Evolutionary conservation across 352 stramenopile species (phyloP).

Genomic region (Pythium periplocum): DNA sequence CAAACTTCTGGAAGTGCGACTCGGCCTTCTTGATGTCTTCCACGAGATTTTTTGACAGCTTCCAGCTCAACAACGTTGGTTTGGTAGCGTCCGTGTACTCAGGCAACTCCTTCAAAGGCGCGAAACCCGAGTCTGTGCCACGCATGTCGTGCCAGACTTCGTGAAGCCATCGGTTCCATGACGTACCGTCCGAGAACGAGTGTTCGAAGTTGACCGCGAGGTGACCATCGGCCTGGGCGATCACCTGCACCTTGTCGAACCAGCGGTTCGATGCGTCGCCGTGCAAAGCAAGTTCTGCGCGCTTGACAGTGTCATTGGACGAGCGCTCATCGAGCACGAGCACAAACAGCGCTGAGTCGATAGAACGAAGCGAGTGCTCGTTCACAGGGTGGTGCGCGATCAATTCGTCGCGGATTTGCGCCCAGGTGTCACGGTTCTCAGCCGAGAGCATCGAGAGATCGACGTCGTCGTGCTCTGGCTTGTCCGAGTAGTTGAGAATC

Average conservation of each 20-base stretch:
- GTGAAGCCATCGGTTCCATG: conserved; percentile 91
- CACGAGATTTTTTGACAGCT: conserved; percentile 70
- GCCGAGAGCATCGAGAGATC: conserved; percentile 77
- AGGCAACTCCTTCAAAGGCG: conserved; percentile 55
- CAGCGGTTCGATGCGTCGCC: conserved; percentile 80
- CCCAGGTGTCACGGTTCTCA: conserved; percentile 84
- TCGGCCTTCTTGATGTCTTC: conserved; percentile 74
- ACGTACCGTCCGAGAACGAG: conserved; percentile 90
- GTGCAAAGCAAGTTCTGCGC: conserved; percentile 80
- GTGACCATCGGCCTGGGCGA: conserved; percentile 77
- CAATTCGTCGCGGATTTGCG: conserved; percentile 65
- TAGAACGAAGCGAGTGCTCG: conserved; percentile 55
- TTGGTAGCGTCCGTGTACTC: conserved; percentile 40
- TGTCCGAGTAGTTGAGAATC: conserved; percentile 57
- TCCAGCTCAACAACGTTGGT: conserved; percentile 58
- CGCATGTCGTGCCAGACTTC: conserved; percentile 91
- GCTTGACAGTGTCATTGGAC: conserved; percentile 57
- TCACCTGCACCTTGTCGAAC: conserved; percentile 93
- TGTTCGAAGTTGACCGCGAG: conserved; percentile 94
- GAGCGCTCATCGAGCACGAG: conserved; percentile 82
- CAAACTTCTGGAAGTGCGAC: conserved; percentile 55
- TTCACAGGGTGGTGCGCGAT: conserved; percentile 66
- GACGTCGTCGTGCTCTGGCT: conserved; percentile 42
- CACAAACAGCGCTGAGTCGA: conserved; percentile 89
- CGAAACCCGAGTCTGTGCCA: conserved; percentile 65